Base-by-base conservation (phyloP, 148 eudicot species). In the Diospyros lotus region DNA sequence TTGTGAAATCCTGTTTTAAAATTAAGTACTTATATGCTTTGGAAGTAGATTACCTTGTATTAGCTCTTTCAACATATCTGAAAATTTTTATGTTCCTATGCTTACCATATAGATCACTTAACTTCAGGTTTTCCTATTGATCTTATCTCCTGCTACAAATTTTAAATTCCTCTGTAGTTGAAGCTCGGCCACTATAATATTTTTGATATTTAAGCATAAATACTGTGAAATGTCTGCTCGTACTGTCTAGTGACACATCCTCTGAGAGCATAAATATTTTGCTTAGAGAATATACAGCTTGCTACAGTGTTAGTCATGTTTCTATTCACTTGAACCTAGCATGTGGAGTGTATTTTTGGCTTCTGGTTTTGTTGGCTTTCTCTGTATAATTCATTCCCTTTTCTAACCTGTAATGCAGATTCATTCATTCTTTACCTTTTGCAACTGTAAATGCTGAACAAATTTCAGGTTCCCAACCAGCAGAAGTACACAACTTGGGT, bases 401-500 rank as follows among this genome's bases (percentile, higher is more conserved):
- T 50, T 60, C 61, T 28, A 28, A 55, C 58, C 38, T 40, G 44
- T 76, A 44, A 17, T 81, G 86, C 94, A 93, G 99, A 85, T 82
- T 75, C 64, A 53, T 76, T 74, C 86, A 87, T 82, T 87, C 94
- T 14, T 28, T 89, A 50, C 78, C 93, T 68, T 93, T 96, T 83
- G 92, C 94, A 2, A 96, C 98, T 10, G 84, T 95, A 54, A 86
- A 89, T 73, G 94, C 80, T 46, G 97, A 93, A 69, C 86, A 93
- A 72, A 72, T 96, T 80, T 91, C 94, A 53, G 98, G 93, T 45
- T 89, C 93, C 40, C 82, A 81, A 70, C 97, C 98, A 64, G 99
- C 93, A 78, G 89, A 96, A 93, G 99, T 96, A 68, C 85, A 81
- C 44, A 96, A 93, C 73, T 85, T 96, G 77, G 98, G 99, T 96